Evolutionary conservation across 306 rosid genomes (phyloP).

Genomic region (Vigna hirtella): DNA sequence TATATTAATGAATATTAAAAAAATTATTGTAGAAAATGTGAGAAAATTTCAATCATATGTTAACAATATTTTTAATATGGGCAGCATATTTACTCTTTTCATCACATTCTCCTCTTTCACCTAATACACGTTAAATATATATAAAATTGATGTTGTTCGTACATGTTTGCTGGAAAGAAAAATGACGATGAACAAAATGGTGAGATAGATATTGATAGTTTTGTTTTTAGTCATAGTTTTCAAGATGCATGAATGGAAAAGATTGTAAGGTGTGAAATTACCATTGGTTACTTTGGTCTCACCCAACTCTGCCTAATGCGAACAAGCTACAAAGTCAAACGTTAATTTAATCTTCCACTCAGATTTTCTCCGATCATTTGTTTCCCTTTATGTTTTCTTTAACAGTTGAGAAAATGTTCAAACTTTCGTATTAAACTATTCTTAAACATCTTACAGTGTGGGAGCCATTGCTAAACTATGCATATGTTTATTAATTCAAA

Average conservation of each 20-base stretch:
- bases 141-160: not conserved
- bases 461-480: constrained; percentile 5
- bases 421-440: not conserved
- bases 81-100: not conserved
- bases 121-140: not conserved
- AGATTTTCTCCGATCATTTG: constrained; percentile 44
- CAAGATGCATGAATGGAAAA: constrained; percentile 22
- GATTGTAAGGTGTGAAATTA: constrained; percentile 34
- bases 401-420: not conserved
- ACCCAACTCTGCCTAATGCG: constrained; percentile 41
- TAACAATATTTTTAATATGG: no score
- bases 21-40: no score
- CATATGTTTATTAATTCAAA: constrained; percentile 15
- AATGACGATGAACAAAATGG: constrained; percentile 18
- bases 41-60: no score
- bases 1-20: no score
- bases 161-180: not conserved
- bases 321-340: constrained; percentile 53
- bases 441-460: not conserved
- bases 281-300: constrained; percentile 43
- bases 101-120: not conserved
- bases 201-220: constrained; percentile 24
- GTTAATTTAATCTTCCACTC: constrained; percentile 49
- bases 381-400: not conserved
- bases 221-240: constrained; percentile 18